Conservation (phyloP, 805 yeast species). For the Metschnikowia bowlesiae region DNA sequence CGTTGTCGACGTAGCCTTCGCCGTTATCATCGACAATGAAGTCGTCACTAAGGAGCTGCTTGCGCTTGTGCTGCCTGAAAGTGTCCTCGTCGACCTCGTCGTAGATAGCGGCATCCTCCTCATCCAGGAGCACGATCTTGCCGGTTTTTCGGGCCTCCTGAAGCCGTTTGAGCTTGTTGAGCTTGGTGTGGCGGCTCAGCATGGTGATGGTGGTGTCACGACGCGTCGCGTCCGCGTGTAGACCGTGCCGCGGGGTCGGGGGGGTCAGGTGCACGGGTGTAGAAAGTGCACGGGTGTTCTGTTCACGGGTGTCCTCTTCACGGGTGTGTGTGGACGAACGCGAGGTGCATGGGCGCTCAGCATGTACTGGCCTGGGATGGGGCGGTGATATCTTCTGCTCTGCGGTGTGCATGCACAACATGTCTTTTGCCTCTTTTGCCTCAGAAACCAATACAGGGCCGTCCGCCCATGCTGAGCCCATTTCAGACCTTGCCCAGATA, state of each 20-base stretch:
- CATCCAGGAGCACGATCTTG: conserved; percentile 38
- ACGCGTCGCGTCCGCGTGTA: neutral
- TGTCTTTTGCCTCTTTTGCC: conserved; percentile 55
- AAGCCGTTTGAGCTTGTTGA: conserved; percentile 54
- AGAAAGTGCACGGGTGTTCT: neutral
- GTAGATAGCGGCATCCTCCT: conserved; percentile 60
- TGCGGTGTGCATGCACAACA: conserved; percentile 10
- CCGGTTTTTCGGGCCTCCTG: conserved; percentile 63
- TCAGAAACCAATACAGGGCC: conserved; percentile 42
- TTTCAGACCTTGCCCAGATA: conserved; percentile 30
- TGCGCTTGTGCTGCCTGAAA: conserved; percentile 70
- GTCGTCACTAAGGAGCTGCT: conserved; percentile 81
- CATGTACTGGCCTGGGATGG: neutral
- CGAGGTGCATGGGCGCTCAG: too few species aligned
- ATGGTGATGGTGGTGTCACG: neutral
- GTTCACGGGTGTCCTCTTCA: neutral
- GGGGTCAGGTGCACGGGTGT: neutral
- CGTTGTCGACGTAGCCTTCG: conserved; percentile 89
- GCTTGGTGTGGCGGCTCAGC: conserved; percentile 33
- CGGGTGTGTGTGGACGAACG: neutral
- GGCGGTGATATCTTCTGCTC: neutral
- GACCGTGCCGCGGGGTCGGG: too few species aligned
- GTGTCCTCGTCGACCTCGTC: conserved; percentile 84
- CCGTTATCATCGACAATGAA: conserved; percentile 94
- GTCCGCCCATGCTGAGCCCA: neutral